Evolutionary conservation across 2,329 filamentous ascomycete genomes (phyloP), one percentile per base, ranked within the genome.

Genomic region (Diaporthe aspalathi): DNA sequence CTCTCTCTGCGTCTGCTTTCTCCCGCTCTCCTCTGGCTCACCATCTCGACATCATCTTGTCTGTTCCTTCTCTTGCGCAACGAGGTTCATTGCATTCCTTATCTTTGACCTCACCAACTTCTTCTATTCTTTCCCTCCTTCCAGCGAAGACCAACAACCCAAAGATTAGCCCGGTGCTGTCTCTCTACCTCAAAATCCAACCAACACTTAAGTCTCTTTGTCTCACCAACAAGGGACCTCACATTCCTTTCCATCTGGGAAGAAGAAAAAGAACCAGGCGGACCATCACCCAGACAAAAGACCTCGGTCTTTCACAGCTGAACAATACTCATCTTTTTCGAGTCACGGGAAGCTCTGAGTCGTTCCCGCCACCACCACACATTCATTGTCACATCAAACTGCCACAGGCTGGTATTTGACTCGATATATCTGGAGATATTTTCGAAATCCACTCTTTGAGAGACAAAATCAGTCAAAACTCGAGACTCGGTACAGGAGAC

Each of bases 1-100:
- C 60, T 65, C 60, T 65, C 60, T 38, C 9, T 35, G 12, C 12
- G 5, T n/a, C 11, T 29, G 14, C 0, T 1, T 11, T 12, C 35
- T 17, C 20, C 12, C n/a, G 20, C 27, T 50, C 20, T 16, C 11
- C 29, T 24, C 43, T 22, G 60, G 60, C n/a, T 65, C 60, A 65
- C 14, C 60, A 50, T 65, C 60, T 65, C 60, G 60, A 65, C 60
- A 65, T 50, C 60, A 20, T 20, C 35, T 29, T 50, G 60, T 65
- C 60, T 65, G 60, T 50, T 65, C 60, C 12, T 38, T 50, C 60
- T 65, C 45, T 65, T 50, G 11, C 60, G 43, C 60, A 65, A 50
- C 60, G 60, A 65, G 60, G 65, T 67, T 67, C 63, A 67, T 56
- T 43, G 40, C 60, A 65, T 65, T 65, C 60, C 60, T 65, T 65